Percentiles rank a stretch among this genome's conserved stretches.
phyloP scores from a whole-genome alignment of 805 yeast species.

The Saccharomycopsis fermentans region DNA sequence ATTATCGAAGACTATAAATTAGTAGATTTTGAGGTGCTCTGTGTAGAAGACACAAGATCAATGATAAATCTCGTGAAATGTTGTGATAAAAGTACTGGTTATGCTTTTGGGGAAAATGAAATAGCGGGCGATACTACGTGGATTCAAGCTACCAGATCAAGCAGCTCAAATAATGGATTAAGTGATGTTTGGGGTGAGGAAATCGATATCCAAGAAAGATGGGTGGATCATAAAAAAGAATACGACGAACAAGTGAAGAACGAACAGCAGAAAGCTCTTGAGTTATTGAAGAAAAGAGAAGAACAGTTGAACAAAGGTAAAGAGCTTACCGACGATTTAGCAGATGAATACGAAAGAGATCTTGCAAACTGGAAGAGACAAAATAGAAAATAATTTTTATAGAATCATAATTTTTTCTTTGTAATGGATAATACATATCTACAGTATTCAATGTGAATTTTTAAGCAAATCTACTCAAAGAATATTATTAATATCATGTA shows the following conservation, averaged over 20 bases:
- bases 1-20: slow-evolving; percentile 79
- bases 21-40: slow-evolving; percentile 79
- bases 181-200: slow-evolving; percentile 28
- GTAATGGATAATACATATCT: too few relatives aligned
- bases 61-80: slow-evolving; percentile 75
- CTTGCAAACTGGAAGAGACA: slow-evolving; percentile 12
- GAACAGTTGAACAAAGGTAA: slow-evolving; percentile 24
- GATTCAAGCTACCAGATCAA: slow-evolving; percentile 88
- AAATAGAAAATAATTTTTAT: neutral
- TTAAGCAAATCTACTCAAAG: too few relatives aligned
- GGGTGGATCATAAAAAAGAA: slow-evolving; percentile 77
- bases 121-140: slow-evolving; percentile 95
- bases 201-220: slow-evolving; percentile 83
- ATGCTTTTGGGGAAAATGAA: slow-evolving; percentile 85
- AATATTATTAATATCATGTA: too few relatives aligned
- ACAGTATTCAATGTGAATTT: too few relatives aligned
- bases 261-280: slow-evolving; percentile 32
- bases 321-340: slow-evolving; percentile 4
- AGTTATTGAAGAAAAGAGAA: slow-evolving; percentile 32
- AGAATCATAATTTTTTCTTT: neutral
- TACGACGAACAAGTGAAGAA: slow-evolving; percentile 60
- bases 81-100: slow-evolving; percentile 89
- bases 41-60: slow-evolving; percentile 83
- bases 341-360: slow-evolving; percentile 16
- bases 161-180: slow-evolving; percentile 27